Base-by-base conservation (phyloP, 192 early-diverging fungal genomes). In the Umbelopsis ramanniana region DNA sequence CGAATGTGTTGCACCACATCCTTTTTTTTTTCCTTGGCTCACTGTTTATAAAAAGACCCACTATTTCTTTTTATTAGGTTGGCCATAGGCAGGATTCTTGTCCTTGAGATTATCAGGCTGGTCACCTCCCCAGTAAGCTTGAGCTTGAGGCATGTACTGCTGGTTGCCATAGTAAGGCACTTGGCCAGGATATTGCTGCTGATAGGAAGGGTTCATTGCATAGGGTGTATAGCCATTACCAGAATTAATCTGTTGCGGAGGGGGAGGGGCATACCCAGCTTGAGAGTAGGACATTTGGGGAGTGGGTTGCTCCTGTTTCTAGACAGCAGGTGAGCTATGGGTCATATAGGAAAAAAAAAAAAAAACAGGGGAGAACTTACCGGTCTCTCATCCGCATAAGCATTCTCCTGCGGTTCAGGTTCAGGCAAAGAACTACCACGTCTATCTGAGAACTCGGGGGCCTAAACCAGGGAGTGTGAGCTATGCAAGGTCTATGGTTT, bases 21-120 rank as follows among this genome's bases (percentile, higher is more conserved):
- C 53, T 54, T 14, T 54, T 26, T 22, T 54, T 14, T n/a, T 54
- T 21, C 3, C 15, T 50, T n/a, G 48, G 15, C 4, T 50, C 12
- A 9, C 10, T 19, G 21, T 53, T 53, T 53, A 2, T 14, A 19
- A 52, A 52, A 52, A 52, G 2, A 1, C 9, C 17, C 17, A 57
- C 33, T 60, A 35, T 37, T 35, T 37, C 57, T 63, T 63, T 35
- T 63, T 63, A 11, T 63, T 63, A 12, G 57, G 26, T 37, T 63
- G 57, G 35, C 57, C 57, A 63, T 63, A 63, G 17, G 57, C 57
- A 63, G 57, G 57, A 35, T 63, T 63, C 57, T 63, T 63, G 26
- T 63, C 57, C 33, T 63, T 63, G 26, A 63, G 57, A 37, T 63
- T 63, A 37, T 63, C 57, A 37, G 57, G 57, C 57, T 63, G 57